phyloP scores from a whole-genome alignment of 192 early-diverging fungal species.

The Blastocladiella britannica region DNA sequence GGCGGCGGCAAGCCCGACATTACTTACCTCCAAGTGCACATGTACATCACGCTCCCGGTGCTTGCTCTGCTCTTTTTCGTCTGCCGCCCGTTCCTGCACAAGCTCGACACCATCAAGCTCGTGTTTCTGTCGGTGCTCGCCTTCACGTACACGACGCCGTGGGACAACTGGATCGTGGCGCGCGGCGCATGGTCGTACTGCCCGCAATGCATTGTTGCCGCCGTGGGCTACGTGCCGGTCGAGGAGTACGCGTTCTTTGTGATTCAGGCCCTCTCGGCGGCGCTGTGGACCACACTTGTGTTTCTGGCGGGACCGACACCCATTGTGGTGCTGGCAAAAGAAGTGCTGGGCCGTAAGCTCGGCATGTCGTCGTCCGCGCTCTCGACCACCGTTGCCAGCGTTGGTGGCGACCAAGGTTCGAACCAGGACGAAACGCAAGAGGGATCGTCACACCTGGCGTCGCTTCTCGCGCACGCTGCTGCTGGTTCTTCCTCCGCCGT shows the following conservation, averaged over 20 bases:
- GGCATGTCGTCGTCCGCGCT: background rate
- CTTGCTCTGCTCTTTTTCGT: slow-evolving; percentile 4
- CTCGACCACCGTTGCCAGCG: too few relatives aligned
- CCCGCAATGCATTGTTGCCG: slow-evolving; percentile 7
- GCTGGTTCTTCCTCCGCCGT: too few relatives aligned
- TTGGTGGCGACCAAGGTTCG: too few relatives aligned
- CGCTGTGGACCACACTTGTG: too few relatives aligned
- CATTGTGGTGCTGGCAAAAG: too few relatives aligned
- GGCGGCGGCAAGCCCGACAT: too few relatives aligned
- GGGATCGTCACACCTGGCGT: too few relatives aligned
- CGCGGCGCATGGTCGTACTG: slow-evolving; percentile 14
- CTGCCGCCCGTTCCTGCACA: slow-evolving; percentile 4
- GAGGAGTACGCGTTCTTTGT: slow-evolving; percentile 21
- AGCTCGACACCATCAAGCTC: slow-evolving; percentile 1
- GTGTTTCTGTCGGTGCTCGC: slow-evolving; percentile 6
- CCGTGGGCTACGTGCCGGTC: slow-evolving; percentile 15
- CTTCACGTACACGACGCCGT: slow-evolving; percentile 14
- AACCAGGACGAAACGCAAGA: too few relatives aligned
- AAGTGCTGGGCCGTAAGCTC: background rate
- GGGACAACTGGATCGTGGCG: slow-evolving; percentile 17
- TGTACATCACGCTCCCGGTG: slow-evolving; percentile 10
- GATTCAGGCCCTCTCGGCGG: slow-evolving; percentile 13
- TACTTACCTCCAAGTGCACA: slow-evolving; percentile 12
- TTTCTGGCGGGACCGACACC: too few relatives aligned
- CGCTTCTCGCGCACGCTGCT: too few relatives aligned